A percentile compares a stretch with the other conserved stretches of the same genome.
phyloP scores from a whole-genome alignment of 192 early-diverging fungal species.

The Pilobolus umbonatus region DNA sequence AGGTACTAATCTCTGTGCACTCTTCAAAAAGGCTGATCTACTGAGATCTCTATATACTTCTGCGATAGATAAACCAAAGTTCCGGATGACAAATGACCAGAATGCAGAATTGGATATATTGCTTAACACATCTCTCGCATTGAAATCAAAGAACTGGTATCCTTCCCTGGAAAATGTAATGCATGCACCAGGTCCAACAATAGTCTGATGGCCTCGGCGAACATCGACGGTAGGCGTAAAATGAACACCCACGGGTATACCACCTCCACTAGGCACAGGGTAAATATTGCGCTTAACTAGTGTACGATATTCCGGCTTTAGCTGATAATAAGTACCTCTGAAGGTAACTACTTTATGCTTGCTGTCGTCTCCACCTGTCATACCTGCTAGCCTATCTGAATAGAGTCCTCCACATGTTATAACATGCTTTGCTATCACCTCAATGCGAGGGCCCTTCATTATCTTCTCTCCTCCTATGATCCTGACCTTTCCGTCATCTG shows the following conservation, averaged over 20 bases:
- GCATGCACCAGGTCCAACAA: constrained; percentile 34
- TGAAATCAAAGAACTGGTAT: constrained; percentile 25
- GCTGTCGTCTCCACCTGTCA: constrained; percentile 19
- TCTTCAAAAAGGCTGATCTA: constrained; percentile 23
- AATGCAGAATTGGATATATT: constrained; percentile 17
- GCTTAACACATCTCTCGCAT: constrained; percentile 16
- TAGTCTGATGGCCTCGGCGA: constrained; percentile 28
- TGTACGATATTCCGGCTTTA: constrained; percentile 28
- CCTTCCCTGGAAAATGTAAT: constrained; percentile 33
- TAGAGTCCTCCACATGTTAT: constrained; percentile 34
- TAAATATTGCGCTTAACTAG: constrained; percentile 32
- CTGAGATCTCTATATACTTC: constrained; percentile 32
- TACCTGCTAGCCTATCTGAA: constrained; percentile 21
- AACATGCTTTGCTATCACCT: constrained; percentile 23
- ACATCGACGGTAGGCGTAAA: constrained; percentile 29
- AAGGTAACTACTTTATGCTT: constrained; percentile 25
- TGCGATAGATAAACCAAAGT: constrained; percentile 21
- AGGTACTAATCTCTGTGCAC: constrained; percentile 23
- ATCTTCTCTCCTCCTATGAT: constrained; percentile 24
- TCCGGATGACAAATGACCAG: constrained; percentile 29
- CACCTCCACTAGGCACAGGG: constrained; percentile 32
- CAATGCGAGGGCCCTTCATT: constrained; percentile 17
- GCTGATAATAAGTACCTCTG: constrained; percentile 32
- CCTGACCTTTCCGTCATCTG: constrained; percentile 23
- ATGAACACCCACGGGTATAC: constrained; percentile 33